Conservation (phyloP, 1,139 yeast species). For the Yamadazyma sp. region DNA sequence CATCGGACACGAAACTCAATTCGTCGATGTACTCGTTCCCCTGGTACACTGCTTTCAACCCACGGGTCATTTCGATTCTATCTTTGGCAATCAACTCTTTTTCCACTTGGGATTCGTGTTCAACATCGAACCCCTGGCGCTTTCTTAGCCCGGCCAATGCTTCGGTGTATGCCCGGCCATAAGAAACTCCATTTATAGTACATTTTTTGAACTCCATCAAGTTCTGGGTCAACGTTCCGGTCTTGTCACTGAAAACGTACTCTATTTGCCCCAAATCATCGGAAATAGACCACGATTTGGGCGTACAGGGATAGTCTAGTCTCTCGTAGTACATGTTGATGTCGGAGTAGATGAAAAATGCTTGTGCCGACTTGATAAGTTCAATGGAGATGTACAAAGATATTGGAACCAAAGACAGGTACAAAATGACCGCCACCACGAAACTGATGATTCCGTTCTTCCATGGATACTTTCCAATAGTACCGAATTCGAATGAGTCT, state of each 20-base stretch:
- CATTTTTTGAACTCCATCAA: slow-evolving; percentile 63
- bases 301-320: slow-evolving; percentile 59
- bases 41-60: slow-evolving; percentile 20
- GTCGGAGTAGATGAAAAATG: slow-evolving; percentile 55
- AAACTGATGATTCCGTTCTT: slow-evolving; percentile 52
- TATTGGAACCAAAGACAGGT: slow-evolving; percentile 60
- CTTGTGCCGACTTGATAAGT: slow-evolving; percentile 59
- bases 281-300: slow-evolving; percentile 61
- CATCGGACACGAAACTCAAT: slow-evolving; percentile 48
- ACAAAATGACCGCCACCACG: slow-evolving; percentile 53
- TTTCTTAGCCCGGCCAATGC: slow-evolving; percentile 60
- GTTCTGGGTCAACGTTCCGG: slow-evolving; percentile 62
- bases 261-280: slow-evolving; percentile 68
- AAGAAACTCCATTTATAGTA: slow-evolving; percentile 53
- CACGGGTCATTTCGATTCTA: slow-evolving; percentile 34
- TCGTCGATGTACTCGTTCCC: slow-evolving; percentile 36
- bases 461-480: slow-evolving; percentile 51
- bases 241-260: slow-evolving; percentile 60
- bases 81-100: slow-evolving; percentile 39
- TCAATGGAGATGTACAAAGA: slow-evolving; percentile 61
- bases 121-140: slow-evolving; percentile 56
- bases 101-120: slow-evolving; percentile 43
- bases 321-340: slow-evolving; percentile 50
- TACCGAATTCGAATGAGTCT: slow-evolving; percentile 47
- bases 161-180: slow-evolving; percentile 63